Conservation (phyloP, 208 protist species). For the Acanthamoeba castellanii region DNA sequence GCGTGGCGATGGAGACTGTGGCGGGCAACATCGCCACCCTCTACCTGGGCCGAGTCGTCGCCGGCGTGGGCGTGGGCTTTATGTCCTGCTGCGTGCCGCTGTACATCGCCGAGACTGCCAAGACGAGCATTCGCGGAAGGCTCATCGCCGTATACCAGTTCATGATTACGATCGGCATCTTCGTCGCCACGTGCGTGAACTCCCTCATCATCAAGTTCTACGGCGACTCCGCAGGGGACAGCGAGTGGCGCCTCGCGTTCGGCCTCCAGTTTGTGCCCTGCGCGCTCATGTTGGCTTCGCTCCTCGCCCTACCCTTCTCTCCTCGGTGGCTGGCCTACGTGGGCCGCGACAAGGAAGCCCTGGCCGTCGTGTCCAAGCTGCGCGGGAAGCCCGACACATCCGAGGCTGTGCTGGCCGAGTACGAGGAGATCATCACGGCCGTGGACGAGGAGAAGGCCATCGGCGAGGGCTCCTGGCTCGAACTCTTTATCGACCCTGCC, state of each 20-base stretch:
- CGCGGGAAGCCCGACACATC: constrained; percentile 5
- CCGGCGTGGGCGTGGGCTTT: constrained; percentile 73
- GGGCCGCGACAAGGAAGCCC: constrained; percentile 48
- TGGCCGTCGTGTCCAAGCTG: constrained; percentile 60
- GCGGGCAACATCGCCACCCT: constrained; percentile 65
- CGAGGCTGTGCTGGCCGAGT: not conserved
- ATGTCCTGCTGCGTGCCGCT: constrained; percentile 73
- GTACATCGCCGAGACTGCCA: constrained; percentile 74
- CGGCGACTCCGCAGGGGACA: constrained; percentile 34
- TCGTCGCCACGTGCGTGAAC: constrained; percentile 72
- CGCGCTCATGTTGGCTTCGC: constrained; percentile 18
- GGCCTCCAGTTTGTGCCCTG: constrained; percentile 68
- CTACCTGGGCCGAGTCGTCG: constrained; percentile 59
- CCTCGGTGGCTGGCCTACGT: constrained; percentile 75
- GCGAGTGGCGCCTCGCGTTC: constrained; percentile 65
- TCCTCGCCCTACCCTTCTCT: constrained; percentile 43
- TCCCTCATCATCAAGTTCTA: constrained; percentile 58
- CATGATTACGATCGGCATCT: constrained; percentile 72
- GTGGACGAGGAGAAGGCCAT: constrained; percentile 67
- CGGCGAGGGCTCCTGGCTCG: constrained; percentile 61
- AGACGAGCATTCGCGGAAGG: constrained; percentile 58
- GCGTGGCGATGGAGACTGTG: constrained; percentile 71
- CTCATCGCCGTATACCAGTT: constrained; percentile 71
- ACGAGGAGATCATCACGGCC: constrained; percentile 1
- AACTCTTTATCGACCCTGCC: constrained; percentile 63